These are phyloP conservation scores for Polysphondylium violaceum DNA, from an alignment of 78 protist genomes.

Conservation along the genomic window DNA sequence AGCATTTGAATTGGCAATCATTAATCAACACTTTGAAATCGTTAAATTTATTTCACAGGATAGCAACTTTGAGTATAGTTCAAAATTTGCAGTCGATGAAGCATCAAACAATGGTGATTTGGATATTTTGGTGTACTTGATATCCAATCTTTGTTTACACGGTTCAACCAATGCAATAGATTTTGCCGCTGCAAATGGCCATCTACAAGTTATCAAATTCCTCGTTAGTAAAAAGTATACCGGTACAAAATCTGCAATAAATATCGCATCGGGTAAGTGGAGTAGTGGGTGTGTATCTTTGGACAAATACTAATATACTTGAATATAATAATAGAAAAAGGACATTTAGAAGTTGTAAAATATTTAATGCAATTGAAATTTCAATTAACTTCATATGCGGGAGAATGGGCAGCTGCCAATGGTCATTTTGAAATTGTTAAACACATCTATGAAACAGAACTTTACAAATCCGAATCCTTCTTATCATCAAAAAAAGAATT, in stretches of 20 bases:
- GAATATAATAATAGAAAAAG: background rate
- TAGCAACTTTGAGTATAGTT: background rate
- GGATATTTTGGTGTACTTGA: background rate
- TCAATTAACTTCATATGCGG: background rate
- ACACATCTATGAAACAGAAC: too few relatives aligned
- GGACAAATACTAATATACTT: too few relatives aligned
- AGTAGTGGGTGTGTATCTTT: too few relatives aligned
- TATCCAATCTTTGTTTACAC: background rate
- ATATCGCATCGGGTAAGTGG: too few relatives aligned
- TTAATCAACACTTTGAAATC: background rate
- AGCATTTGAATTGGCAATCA: background rate
- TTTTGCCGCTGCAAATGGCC: constrained; percentile 13
- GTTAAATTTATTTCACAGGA: background rate
- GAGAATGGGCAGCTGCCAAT: constrained; percentile 8
- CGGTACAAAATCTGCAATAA: too few relatives aligned
- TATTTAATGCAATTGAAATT: background rate
- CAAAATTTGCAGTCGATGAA: background rate
- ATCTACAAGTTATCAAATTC: background rate
- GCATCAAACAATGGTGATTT: background rate
- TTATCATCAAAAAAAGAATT: background rate
- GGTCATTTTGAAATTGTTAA: constrained; percentile 1
- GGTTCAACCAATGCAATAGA: too few relatives aligned
- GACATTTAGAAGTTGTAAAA: constrained; percentile 26
- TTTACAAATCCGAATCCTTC: background rate
- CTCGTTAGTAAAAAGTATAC: too few relatives aligned